Evolutionary conservation across 176 grass and related monocot species (phyloP).

Genomic region (Pontederia paniculata): DNA sequence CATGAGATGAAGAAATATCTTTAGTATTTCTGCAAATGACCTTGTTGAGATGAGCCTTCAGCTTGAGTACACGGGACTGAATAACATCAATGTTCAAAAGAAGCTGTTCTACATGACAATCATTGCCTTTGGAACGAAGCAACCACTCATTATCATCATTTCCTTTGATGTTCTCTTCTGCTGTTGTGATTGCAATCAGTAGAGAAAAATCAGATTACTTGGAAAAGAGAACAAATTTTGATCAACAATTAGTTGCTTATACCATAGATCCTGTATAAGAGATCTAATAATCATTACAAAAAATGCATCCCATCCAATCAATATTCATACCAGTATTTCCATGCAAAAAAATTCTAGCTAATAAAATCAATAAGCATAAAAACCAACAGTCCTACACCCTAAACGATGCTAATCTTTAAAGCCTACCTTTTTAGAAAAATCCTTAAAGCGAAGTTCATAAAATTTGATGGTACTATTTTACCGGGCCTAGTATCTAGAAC

Average conservation of each 20-base stretch:
- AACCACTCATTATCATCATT: slow-evolving; percentile 74
- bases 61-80: slow-evolving; percentile 42
- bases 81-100: slow-evolving; percentile 65
- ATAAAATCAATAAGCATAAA: too few species aligned
- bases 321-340: too few species aligned
- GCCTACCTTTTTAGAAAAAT: too few species aligned
- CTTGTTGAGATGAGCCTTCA: slow-evolving; percentile 58
- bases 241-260: not conserved
- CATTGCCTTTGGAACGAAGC: slow-evolving; percentile 43
- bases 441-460: too few species aligned
- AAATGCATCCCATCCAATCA: too few species aligned
- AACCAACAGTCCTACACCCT: too few species aligned
- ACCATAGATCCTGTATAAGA: too few species aligned
- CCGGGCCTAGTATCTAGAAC: too few species aligned
- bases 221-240: slow-evolving; percentile 10
- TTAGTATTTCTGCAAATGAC: slow-evolving; percentile 39
- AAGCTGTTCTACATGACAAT: slow-evolving; percentile 49
- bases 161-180: slow-evolving; percentile 57
- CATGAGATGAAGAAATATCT: slow-evolving; percentile 26
- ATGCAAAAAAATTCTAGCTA: too few species aligned
- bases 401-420: too few species aligned
- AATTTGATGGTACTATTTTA: too few species aligned
- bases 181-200: slow-evolving; percentile 3
- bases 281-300: too few species aligned
- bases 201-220: not conserved